Base-by-base conservation (phyloP, 768 basidiomycete genomes). In the Hericium erinaceus region DNA sequence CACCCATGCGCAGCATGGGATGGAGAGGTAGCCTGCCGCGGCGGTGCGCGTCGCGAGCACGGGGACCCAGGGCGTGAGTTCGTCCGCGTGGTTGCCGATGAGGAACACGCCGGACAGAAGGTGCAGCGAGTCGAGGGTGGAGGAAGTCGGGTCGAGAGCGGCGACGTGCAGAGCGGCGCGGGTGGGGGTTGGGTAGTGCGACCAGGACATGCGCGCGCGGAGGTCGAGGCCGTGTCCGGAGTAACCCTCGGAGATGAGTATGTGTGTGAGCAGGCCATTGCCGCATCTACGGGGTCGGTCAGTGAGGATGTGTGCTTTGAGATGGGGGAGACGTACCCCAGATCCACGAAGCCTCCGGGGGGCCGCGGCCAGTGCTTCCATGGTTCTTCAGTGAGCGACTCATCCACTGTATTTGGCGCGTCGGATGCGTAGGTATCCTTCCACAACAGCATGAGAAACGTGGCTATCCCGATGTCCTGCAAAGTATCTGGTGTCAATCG, bases 41-140 rank as follows among this genome's bases (percentile, higher is more conserved):
- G 67, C 64, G 38, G 77, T 72, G 13, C 85, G 61, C 0, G 86
- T 83, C 0, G 93, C 80, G 5, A 97, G 73, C 1, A 97, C 78
- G 0, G 95, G 92, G 0, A 93, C 69, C 95, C 95, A 98, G 0
- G 95, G 95, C 22, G 95, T 95, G 16, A 98, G 76, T 64, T 98
- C 95, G 72, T 98, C 95, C 0, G 95, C 89, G 69, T 98, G 95
- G 72, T 98, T 98, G 9, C 90, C 93, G 52, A 98, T 88, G 57
- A 98, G 71, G 72, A 97, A 98, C 2, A 76, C 71, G 1, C 77
- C 82, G 0, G 74, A 8, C 65, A 66, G 53, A 82, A 67, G 52
- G 69, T 68, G 26, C 73, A 65, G 39, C 66, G 41, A 9, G 57
- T 52, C 4, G 46, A n/a, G 2, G 9, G 39, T 16, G 2, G 50